phyloP scores from a whole-genome alignment of 169 alveolate genomes.

The Fabrea salina region DNA sequence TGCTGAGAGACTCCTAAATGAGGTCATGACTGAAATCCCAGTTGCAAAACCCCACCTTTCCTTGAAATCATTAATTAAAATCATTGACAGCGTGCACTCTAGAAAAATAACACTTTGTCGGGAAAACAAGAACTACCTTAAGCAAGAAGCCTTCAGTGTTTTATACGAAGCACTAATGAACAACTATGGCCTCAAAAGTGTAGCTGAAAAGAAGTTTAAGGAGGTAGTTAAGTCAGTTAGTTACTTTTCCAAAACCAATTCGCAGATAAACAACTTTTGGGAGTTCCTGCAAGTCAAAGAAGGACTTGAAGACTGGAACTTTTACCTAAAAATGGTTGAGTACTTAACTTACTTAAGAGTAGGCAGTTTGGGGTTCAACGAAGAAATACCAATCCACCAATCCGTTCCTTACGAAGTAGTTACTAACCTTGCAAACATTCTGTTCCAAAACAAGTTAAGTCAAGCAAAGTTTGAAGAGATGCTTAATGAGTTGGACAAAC shows the following conservation, averaged over 20 bases:
- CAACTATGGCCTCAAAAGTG: constrained; percentile 7
- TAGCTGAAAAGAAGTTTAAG: not conserved
- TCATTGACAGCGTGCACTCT: not conserved
- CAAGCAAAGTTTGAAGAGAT: no score
- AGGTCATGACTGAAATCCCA: no score
- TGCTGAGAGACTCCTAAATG: no score
- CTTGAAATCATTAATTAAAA: not conserved
- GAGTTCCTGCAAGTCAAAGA: no score
- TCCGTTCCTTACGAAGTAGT: no score
- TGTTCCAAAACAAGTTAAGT: no score
- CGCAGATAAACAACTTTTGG: not conserved
- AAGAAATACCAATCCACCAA: no score
- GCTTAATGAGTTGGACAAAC: no score
- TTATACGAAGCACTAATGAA: constrained; percentile 8
- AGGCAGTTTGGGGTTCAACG: no score
- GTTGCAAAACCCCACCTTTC: no score
- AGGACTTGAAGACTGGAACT: constrained; percentile 24
- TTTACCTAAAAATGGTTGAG: not conserved
- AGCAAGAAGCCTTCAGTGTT: not conserved
- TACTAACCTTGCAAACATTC: no score
- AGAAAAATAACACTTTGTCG: not conserved
- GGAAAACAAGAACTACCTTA: not conserved
- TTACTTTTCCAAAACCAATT: not conserved
- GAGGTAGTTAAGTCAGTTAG: not conserved
- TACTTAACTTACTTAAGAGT: no score